Evolutionary conservation across 345 rosid genomes (phyloP), one percentile per base, ranked within the genome.

Genomic region (Pugionium dolabratum): DNA sequence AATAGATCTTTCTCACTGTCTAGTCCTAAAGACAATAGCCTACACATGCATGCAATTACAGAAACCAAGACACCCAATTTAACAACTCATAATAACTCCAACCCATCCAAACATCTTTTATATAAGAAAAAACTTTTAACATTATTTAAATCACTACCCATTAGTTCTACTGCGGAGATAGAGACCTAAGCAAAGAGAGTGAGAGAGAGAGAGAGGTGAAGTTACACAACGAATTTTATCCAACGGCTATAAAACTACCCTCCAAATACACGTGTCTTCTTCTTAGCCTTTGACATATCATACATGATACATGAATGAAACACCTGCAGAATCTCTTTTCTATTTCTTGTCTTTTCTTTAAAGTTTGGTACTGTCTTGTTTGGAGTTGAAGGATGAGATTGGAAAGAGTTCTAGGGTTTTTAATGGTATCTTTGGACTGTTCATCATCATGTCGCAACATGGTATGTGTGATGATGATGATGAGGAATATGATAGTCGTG

Each of bases 361-460:
- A 54, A 67, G 52, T 76, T 74, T 44, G 47, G 70, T 63, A 56
- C 67, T 62, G 60, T 85, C 88, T 80, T 88, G 84, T 69, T 78
- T 81, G 45, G 90, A 85, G 76, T 85, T 87, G 67, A n/a, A n/a
- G n/a, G n/a, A n/a, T n/a, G n/a, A n/a, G n/a, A 92, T 70, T 7
- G 98, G 98, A 73, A 91, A 91, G 77, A 91, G 98, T 72, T 91
- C 76, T 3, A 91, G 96, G 69, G 98, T 91, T 83, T 83, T 80
- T 8, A 82, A 81, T 4, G 96, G 90, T 49, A 87, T 82, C 64
- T 67, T 74, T 55, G 74, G 54, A 74, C 69, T 73, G 62, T 8
- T 74, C 74, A 65, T 69, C 36, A 72, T 41, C 66, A 45, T 67
- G 66, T 75, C 59, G 31, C 66, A 64, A 49, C 72, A 65, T 44